phyloP scores from a whole-genome alignment of 495 filamentous ascomycete species.

The Mycothermus thermophilus region DNA sequence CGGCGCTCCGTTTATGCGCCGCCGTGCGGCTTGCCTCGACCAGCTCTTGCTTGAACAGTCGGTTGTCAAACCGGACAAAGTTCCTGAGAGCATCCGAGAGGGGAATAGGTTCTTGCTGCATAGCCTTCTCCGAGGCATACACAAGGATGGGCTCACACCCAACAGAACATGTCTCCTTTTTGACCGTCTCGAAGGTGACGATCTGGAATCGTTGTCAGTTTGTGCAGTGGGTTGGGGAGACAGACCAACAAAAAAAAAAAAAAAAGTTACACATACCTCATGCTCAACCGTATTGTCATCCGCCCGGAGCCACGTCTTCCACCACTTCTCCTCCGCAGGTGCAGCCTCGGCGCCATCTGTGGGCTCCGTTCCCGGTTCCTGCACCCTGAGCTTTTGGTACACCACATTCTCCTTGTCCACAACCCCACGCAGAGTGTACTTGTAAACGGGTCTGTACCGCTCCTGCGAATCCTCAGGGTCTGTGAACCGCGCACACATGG shows the following conservation, averaged over 20 bases:
- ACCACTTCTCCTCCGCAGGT: constrained; percentile 27
- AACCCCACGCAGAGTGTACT: constrained; percentile 30
- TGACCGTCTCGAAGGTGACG: constrained; percentile 18
- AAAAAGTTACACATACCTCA: constrained; percentile 10
- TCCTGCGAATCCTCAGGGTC: no score
- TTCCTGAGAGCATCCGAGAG: constrained; percentile 26
- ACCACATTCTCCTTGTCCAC: constrained; percentile 19
- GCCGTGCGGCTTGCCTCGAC: constrained; percentile 12
- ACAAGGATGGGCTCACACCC: constrained; percentile 25
- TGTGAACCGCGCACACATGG: no score
- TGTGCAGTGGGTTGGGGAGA: no score
- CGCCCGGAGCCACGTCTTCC: constrained; percentile 21
- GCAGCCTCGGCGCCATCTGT: constrained; percentile 9
- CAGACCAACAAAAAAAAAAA: background rate
- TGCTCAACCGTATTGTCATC: constrained; percentile 19
- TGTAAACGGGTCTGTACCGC: constrained; percentile 22
- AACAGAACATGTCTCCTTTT: constrained; percentile 20
- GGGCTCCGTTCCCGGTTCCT: background rate
- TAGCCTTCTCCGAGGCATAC: constrained; percentile 29
- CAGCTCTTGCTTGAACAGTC: constrained; percentile 30
- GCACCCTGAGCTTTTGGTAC: constrained; percentile 24
- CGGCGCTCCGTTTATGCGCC: constrained; percentile 8
- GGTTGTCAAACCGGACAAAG: constrained; percentile 33
- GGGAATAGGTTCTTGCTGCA: constrained; percentile 19
- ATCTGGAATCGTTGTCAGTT: constrained; percentile 1